Percentiles rank a stretch among this genome's conserved stretches.
phyloP scores from a whole-genome alignment of 345 rosid species.

The Cochlearia excelsa region DNA sequence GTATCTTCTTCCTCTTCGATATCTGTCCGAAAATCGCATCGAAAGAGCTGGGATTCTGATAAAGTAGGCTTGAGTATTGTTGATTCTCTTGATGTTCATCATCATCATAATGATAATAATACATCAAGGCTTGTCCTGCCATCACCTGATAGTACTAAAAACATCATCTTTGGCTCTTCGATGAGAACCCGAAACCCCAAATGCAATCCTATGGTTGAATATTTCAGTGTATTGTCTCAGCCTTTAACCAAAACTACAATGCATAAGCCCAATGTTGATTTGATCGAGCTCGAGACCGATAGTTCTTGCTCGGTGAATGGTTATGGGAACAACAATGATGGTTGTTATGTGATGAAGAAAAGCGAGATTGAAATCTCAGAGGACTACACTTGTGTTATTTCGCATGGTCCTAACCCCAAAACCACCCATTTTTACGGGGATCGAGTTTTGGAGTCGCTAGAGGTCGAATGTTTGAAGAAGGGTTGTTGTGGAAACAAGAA shows the following conservation, averaged over 20 bases:
- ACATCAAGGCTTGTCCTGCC: neutral
- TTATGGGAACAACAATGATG: constrained; percentile 11
- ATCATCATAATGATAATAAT: neutral
- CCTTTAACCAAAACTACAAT: too few relatives aligned
- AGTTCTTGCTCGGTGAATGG: constrained; percentile 9
- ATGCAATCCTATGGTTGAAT: constrained; percentile 44
- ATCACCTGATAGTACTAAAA: constrained; percentile 38
- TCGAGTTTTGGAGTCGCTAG: constrained; percentile 55
- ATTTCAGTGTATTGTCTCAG: too few relatives aligned
- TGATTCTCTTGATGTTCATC: constrained; percentile 53
- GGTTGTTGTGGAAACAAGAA: constrained; percentile 28
- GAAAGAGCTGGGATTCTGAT: constrained; percentile 68
- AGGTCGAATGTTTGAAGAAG: constrained; percentile 28
- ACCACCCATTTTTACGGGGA: constrained; percentile 82
- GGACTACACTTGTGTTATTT: constrained; percentile 83
- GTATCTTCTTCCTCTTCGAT: neutral
- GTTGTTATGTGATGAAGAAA: constrained; percentile 23
- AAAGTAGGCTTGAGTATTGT: constrained; percentile 86
- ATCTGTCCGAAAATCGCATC: constrained; percentile 29
- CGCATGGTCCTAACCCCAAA: constrained; percentile 75
- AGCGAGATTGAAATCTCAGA: constrained; percentile 76
- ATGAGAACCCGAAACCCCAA: constrained; percentile 44
- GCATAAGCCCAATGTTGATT: neutral
- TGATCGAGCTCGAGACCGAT: constrained; percentile 32
- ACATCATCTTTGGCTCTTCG: constrained; percentile 59